A percentile compares a stretch with the other conserved stretches of the same genome.
These are phyloP conservation scores for Jamesozyma piceae DNA, from an alignment of 805 yeast species.

Conservation along the genomic window DNA sequence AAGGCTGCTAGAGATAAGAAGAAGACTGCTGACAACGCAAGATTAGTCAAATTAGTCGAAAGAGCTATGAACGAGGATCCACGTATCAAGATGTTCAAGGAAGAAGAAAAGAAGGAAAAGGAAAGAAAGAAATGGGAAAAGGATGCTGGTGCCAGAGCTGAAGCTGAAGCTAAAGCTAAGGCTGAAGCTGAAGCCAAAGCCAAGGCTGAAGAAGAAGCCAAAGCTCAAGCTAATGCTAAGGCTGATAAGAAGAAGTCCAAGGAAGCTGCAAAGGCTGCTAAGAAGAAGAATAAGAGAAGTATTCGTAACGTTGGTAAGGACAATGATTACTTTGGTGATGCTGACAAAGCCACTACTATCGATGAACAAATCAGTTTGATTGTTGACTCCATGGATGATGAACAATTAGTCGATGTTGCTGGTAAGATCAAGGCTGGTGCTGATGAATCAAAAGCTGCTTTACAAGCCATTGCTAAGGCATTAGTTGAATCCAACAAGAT, in stretches of 20 bases:
- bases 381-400: conserved; percentile 73
- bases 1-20: conserved; percentile 92
- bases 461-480: conserved; percentile 46
- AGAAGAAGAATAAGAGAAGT: conserved; percentile 92
- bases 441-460: conserved; percentile 47
- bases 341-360: conserved; percentile 52
- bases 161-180: conserved; percentile 84
- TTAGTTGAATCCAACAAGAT: conserved; percentile 46
- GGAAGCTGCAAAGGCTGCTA: conserved; percentile 79
- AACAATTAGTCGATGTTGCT: conserved; percentile 67
- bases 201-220: conserved; percentile 66
- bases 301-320: conserved; percentile 79
- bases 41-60: conserved; percentile 77
- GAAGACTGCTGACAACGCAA: conserved; percentile 93
- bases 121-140: conserved; percentile 94
- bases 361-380: conserved; percentile 75
- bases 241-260: conserved; percentile 89
- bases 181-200: conserved; percentile 83
- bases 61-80: conserved; percentile 89
- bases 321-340: conserved; percentile 74
- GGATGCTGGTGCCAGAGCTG: conserved; percentile 95
- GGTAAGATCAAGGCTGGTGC: conserved; percentile 49
- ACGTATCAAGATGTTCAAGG: conserved; percentile 87
- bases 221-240: conserved; percentile 48
- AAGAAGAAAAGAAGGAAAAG: conserved; percentile 88